Percentiles rank a stretch among this genome's conserved stretches.
phyloP scores from a whole-genome alignment of 73 alveolate species.

The Uronychia setigera region DNA sequence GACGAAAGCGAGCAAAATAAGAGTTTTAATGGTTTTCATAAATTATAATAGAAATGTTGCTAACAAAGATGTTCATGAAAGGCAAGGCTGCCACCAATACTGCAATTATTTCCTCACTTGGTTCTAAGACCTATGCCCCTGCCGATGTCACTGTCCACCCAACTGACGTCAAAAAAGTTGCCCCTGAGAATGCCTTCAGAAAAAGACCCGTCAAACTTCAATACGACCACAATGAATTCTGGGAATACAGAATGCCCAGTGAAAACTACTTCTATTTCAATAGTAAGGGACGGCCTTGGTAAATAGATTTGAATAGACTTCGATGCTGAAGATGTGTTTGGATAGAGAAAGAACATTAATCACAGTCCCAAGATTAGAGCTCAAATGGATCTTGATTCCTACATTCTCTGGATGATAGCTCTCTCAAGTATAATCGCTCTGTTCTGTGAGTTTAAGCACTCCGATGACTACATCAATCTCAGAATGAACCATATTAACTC shows the following conservation, averaged over 20 bases:
- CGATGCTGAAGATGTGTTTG: slow-evolving; percentile 43
- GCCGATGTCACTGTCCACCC: background rate
- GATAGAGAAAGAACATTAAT: slow-evolving; percentile 36
- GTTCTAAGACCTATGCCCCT: background rate
- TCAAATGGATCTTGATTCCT: slow-evolving; percentile 40
- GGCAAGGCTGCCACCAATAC: background rate
- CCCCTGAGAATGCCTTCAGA: slow-evolving; percentile 40
- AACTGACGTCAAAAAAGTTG: background rate
- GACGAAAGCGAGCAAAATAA: background rate
- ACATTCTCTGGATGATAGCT: background rate
- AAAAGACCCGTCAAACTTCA: slow-evolving; percentile 46
- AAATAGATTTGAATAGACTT: background rate
- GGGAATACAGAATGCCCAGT: slow-evolving; percentile 28
- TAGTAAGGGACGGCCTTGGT: background rate
- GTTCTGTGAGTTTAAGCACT: slow-evolving; percentile 11
- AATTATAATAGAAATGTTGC: background rate
- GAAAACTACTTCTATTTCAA: slow-evolving; percentile 20
- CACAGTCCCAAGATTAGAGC: slow-evolving; percentile 50
- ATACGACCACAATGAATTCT: slow-evolving; percentile 33
- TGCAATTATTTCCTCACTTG: background rate
- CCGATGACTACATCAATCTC: slow-evolving; percentile 23
- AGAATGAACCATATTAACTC: slow-evolving; percentile 16
- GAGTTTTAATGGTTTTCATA: background rate
- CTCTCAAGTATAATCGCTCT: background rate
- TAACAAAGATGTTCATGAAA: background rate